phyloP scores from a whole-genome alignment of 192 early-diverging fungal species.

The Coemansia sp. region DNA sequence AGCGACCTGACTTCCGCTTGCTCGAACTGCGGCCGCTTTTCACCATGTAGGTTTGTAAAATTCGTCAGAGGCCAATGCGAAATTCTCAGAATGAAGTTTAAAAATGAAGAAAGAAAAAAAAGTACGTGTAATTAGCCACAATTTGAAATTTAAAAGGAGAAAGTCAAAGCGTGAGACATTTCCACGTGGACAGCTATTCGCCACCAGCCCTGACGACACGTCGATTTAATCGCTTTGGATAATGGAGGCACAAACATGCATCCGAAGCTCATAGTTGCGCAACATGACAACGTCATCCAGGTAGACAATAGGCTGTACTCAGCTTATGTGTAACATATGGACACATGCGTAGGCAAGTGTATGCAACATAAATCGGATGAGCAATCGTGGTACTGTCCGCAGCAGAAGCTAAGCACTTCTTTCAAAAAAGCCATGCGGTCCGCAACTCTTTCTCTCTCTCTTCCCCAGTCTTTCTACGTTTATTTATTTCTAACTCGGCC shows the following conservation, averaged over 20 bases:
- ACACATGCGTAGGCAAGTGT: not conserved
- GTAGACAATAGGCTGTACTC: not conserved
- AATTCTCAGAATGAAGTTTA: not conserved
- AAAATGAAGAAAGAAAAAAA: not conserved
- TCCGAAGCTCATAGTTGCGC: not conserved
- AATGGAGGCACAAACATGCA: not conserved
- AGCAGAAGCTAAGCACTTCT: not conserved
- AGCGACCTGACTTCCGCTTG: constrained; percentile 15
- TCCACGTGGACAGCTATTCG: not conserved
- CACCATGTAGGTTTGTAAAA: constrained; percentile 16
- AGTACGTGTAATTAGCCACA: not conserved
- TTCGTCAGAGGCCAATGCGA: not conserved
- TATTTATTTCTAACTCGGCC: not conserved
- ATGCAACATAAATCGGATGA: not conserved
- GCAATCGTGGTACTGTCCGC: not conserved
- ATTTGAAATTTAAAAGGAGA: not conserved
- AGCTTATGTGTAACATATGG: not conserved
- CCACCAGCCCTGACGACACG: not conserved
- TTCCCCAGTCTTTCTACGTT: not conserved
- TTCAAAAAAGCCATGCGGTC: not conserved
- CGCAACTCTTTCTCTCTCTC: not conserved
- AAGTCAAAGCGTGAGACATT: not conserved
- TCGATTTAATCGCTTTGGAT: not conserved
- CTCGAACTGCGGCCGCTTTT: constrained; percentile 28
- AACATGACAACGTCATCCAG: not conserved